Evolutionary conservation across 768 basidiomycete species (phyloP), one percentile per base, ranked within the genome.

Genomic region (Chalciporus piperatus): DNA sequence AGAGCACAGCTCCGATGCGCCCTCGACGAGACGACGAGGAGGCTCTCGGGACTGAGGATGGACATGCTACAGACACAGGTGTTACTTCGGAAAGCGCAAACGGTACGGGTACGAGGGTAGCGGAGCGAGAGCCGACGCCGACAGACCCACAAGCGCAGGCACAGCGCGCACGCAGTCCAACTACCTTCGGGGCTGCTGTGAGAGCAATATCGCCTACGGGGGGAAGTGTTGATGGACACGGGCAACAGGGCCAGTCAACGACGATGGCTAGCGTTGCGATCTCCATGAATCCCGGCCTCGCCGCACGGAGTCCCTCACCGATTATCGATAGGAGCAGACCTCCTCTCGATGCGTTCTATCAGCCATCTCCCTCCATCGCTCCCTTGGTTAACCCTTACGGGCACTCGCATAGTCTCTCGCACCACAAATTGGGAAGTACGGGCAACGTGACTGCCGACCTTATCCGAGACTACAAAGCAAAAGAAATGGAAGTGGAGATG

Each of bases 401-500:
- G 28, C 72, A 77, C 17, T 74, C 77, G 3, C 67, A 75, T 23
- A 70, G 74, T 43, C 62, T 60, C 28, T 61, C 60, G 8, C 64
- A 59, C 32, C 65, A 62, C 45, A 69, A 69, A 41, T 73, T 59
- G 0, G 71, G 83, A 0, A 89, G 88, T 10, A 79, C 85, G 0
- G 80, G 84, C 6, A 89, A 82, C 63, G 76, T 87, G 17, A 77
- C 86, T 3, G 82, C 86, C 12, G 93, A 95, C 62, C 69, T 92
- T 54, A 71, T 90, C 40, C 77, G 84, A 37, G 92, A 94, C 59
- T 71, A 94, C 54, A 92, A 89, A 68, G 78, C 79, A 32, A 92
- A 88, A 66, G 93, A 95, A 57, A 73, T 76, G 33, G 93, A 96
- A 67, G 64, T 97, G 41, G 91, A 92, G 57, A 74, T 74, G 41